These are phyloP conservation scores for Pythium monospermum DNA, from an alignment of 352 stramenopile species.

Conservation along the genomic window DNA sequence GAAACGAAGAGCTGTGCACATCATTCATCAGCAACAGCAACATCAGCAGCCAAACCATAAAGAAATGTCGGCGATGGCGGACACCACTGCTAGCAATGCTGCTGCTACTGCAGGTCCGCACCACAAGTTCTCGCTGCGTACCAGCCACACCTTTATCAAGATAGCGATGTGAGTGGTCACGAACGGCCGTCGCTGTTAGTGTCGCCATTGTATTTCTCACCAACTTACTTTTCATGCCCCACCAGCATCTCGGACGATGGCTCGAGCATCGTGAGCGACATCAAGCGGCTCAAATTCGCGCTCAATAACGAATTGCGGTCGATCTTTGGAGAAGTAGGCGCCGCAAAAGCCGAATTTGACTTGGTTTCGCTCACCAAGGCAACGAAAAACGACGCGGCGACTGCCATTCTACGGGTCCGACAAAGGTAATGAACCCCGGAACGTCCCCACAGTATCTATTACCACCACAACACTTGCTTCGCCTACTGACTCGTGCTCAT, in stretches of 20 bases:
- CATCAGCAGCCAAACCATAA: no score
- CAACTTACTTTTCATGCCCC: not conserved
- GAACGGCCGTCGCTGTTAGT: not conserved
- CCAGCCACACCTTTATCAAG: slow-evolving; percentile 46
- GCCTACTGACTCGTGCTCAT: no score
- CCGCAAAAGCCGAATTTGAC: slow-evolving; percentile 61
- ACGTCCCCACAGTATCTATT: no score
- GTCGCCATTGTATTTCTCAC: not conserved
- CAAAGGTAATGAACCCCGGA: slow-evolving; percentile 29
- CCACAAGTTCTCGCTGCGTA: slow-evolving; percentile 70
- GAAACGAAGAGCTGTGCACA: not conserved
- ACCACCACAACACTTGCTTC: no score
- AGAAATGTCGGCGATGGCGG: no score
- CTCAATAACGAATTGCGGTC: slow-evolving; percentile 67
- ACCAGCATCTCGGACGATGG: slow-evolving; percentile 59
- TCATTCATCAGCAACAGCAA: slow-evolving; percentile 2
- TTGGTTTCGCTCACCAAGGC: slow-evolving; percentile 41
- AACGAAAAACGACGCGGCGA: slow-evolving; percentile 37
- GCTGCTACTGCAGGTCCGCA: slow-evolving; percentile 25
- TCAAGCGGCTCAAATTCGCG: slow-evolving; percentile 67
- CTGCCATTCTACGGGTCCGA: slow-evolving; percentile 55
- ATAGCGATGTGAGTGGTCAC: slow-evolving; percentile 53
- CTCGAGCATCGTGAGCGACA: slow-evolving; percentile 29
- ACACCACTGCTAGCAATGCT: no score
- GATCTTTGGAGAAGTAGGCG: slow-evolving; percentile 61